These are phyloP conservation scores for Rhodotorula paludigena DNA, from an alignment of 768 basidiomycete genomes.

Conservation along the genomic window DNA sequence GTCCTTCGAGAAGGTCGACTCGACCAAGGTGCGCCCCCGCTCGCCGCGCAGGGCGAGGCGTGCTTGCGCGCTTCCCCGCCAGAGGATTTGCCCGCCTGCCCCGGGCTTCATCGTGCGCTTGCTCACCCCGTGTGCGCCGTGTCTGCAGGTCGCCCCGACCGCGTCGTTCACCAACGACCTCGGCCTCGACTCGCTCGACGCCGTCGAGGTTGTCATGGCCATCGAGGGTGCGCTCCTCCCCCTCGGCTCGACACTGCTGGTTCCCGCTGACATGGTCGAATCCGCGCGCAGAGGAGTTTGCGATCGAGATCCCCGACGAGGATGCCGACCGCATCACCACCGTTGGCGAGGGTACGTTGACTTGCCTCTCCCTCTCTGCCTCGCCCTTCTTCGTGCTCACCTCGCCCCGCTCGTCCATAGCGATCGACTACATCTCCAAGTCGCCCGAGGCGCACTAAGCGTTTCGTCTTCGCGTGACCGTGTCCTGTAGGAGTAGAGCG, in stretches of 20 bases:
- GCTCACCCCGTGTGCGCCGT: neutral
- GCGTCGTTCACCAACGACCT: constrained; percentile 74
- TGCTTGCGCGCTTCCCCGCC: neutral
- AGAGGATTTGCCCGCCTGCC: neutral
- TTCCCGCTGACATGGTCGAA: neutral
- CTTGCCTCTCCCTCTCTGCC: constrained; percentile 31
- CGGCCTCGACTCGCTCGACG: constrained; percentile 89
- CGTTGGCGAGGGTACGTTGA: constrained; percentile 72
- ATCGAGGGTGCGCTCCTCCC: constrained; percentile 69
- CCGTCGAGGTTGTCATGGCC: constrained; percentile 98
- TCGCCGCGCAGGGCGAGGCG: neutral
- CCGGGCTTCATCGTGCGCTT: neutral
- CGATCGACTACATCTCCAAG: constrained; percentile 90
- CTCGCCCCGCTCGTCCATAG: constrained; percentile 49
- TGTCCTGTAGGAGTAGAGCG: neutral
- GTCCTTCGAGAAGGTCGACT: constrained; percentile 82
- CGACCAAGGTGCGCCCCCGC: constrained; percentile 55
- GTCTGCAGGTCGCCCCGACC: constrained; percentile 58
- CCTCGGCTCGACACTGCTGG: neutral
- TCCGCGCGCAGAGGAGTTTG: constrained; percentile 66
- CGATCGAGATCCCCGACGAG: constrained; percentile 93
- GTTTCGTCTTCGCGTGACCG: neutral
- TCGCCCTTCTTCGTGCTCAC: constrained; percentile 11
- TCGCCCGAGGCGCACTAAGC: constrained; percentile 70
- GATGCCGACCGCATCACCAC: constrained; percentile 93